These are phyloP conservation scores for Ramaria sp. DNA, from an alignment of 768 basidiomycete species.

Conservation along the genomic window DNA sequence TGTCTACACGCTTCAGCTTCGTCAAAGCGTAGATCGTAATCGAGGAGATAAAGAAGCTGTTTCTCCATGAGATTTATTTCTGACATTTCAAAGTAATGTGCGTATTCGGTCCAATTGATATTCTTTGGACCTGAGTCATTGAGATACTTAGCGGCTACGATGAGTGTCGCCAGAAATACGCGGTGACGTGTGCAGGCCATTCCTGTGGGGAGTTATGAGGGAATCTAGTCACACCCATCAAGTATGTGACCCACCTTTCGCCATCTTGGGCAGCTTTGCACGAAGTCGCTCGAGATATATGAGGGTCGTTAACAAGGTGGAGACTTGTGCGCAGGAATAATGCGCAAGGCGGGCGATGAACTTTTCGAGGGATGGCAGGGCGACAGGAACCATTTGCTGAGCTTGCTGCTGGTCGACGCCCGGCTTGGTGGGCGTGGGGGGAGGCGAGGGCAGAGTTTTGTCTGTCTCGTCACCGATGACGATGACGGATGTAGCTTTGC, in stretches of 20 bases:
- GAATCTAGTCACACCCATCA: slow-evolving; percentile 7
- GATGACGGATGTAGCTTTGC: slow-evolving; percentile 67
- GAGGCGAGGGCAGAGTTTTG: slow-evolving; percentile 48
- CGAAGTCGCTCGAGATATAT: slow-evolving; percentile 86
- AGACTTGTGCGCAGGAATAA: slow-evolving; percentile 78
- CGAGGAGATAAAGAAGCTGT: slow-evolving; percentile 85
- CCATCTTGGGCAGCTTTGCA: slow-evolving; percentile 65
- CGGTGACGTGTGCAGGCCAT: slow-evolving; percentile 91
- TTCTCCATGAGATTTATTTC: slow-evolving; percentile 97
- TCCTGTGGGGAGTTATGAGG: slow-evolving; percentile 24
- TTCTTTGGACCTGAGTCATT: slow-evolving; percentile 97
- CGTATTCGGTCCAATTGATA: slow-evolving; percentile 81
- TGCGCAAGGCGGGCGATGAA: slow-evolving; percentile 79
- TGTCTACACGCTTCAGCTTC: slow-evolving; percentile 60
- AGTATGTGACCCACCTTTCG: slow-evolving; percentile 54
- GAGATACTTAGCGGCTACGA: slow-evolving; percentile 93
- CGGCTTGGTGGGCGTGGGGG: slow-evolving; percentile 48
- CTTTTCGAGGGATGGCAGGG: slow-evolving; percentile 58
- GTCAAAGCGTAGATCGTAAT: slow-evolving; percentile 85
- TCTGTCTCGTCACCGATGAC: slow-evolving; percentile 47
- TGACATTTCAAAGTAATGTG: slow-evolving; percentile 56
- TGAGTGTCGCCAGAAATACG: slow-evolving; percentile 91
- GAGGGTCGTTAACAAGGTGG: slow-evolving; percentile 83
- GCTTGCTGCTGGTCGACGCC: slow-evolving; percentile 23
- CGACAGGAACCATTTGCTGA: slow-evolving; percentile 14